A percentile compares a stretch with the other conserved stretches of the same genome.
phyloP scores from a whole-genome alignment of 164 flowering plant genomes.

The Vitis vinifera region ASM3070453v1 NC_081807.1:19506501-19507000 shows the following conservation, averaged over 20 bases:
- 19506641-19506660: not conserved
- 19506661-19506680: not conserved
- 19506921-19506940: slow-evolving; percentile 53
- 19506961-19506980: slow-evolving; percentile 27
- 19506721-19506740: not conserved
- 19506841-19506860: slow-evolving; percentile 9
- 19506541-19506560: not conserved
- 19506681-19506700: not conserved
- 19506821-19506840: not conserved
- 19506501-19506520: not conserved
- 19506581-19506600: slow-evolving; percentile 2
- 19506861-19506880: slow-evolving; percentile 18
- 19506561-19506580: slow-evolving; percentile 5
- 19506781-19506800: not conserved
- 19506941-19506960: slow-evolving; percentile 42
- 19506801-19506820: not conserved
- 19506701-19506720: not conserved
- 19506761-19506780: not conserved
- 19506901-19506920: slow-evolving; percentile 33
- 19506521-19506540: slow-evolving; percentile 9
- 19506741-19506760: slow-evolving; percentile 7
- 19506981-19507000: slow-evolving; percentile 22
- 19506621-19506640: not conserved
- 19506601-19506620: slow-evolving; percentile 5
- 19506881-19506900: slow-evolving; percentile 31